Base-by-base conservation (phyloP, 1,284 basidiomycete genomes). In the Leccinum pallidistipes region DNA sequence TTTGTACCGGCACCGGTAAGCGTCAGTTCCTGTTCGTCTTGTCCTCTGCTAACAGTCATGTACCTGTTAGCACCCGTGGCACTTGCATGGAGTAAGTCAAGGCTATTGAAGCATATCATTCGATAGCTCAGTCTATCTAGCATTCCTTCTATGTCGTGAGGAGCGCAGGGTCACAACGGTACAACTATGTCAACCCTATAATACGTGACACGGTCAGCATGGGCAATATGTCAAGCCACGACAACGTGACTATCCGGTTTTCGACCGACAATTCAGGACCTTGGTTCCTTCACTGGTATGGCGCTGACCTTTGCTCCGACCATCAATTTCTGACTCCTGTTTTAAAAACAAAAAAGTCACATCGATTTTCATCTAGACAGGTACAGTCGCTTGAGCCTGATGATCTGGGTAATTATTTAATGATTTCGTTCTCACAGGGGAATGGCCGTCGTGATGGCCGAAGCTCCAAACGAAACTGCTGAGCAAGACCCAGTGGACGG, bases 81-180 rank as follows among this genome's bases (percentile, higher is more conserved):
- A 80, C 68, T 66, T 83, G 55, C 81, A 83, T 58, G 79, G 81
- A 57, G 77, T 80, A 71, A 55, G 77, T 68, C n/a, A 54, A n/a
- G 9, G 4, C 29, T 9, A 32, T 43, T n/a, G 10, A 14, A 7
- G 14, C 27, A 29, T 24, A 45, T 34, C 53, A 12, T 31, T 56
- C 38, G 18, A 12, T 49, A 50, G 34, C n/a, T 61, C 32, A 52
- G 32, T n/a, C 10, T 21, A 36, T 21, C 14, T 54, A 80, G 78
- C 81, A 82, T 56, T n/a, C 53, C 18, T 68, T 68, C n/a, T 56
- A 58, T 63, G 69, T 74, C n/a, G 61, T 74, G 18, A 64, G 64
- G n/a, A 64, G 62, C 34, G 63, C 65, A 11, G 67, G 67, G 10
- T 64, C 53, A 16, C 50, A 62, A 38, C 47, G 50, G 10, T 64